These are phyloP conservation scores for Solanum appendiculatum DNA, from an alignment of 257 asterid genomes.

Conservation along the genomic window DNA sequence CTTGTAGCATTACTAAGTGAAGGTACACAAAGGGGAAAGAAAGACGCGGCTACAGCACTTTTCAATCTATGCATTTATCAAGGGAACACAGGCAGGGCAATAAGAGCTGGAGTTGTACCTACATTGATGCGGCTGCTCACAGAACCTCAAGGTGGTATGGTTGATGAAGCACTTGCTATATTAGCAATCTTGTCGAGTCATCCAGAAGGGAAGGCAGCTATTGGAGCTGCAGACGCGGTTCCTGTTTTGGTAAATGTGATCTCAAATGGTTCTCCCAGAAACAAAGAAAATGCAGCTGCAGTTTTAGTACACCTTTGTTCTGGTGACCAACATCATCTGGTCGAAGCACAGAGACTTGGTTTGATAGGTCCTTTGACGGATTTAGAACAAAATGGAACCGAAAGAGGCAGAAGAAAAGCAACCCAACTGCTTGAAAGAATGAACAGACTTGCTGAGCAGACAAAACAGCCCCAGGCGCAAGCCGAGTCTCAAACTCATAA, in stretches of 20 bases:
- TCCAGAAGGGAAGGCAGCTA: slow-evolving; percentile 6
- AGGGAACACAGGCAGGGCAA: slow-evolving; percentile 16
- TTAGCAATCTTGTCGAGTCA: slow-evolving; percentile 14
- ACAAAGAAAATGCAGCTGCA: slow-evolving; percentile 14
- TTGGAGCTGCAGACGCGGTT: slow-evolving; percentile 10
- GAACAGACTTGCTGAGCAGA: background rate
- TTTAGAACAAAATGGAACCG: slow-evolving; percentile 4
- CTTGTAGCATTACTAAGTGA: slow-evolving; percentile 9
- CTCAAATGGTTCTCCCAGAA: slow-evolving; percentile 9
- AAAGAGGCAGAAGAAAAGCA: slow-evolving; percentile 4
- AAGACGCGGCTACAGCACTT: slow-evolving; percentile 23
- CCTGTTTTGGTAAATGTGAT: slow-evolving; percentile 11
- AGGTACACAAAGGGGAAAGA: slow-evolving; percentile 9
- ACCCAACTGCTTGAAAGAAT: slow-evolving; percentile 7
- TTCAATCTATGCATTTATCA: slow-evolving; percentile 15
- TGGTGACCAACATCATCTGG: slow-evolving; percentile 3
- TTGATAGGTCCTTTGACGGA: slow-evolving; percentile 1
- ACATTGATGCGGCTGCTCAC: background rate
- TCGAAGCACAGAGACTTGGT: slow-evolving; percentile 6
- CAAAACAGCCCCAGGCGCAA: background rate
- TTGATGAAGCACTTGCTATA: slow-evolving; percentile 14
- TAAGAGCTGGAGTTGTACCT: slow-evolving; percentile 14
- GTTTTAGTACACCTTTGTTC: slow-evolving; percentile 5
- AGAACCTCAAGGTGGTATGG: background rate
- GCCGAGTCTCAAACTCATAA: background rate